phyloP scores from a whole-genome alignment of 2,329 filamentous ascomycete genomes.

The Pezicula neosporulosa region DNA sequence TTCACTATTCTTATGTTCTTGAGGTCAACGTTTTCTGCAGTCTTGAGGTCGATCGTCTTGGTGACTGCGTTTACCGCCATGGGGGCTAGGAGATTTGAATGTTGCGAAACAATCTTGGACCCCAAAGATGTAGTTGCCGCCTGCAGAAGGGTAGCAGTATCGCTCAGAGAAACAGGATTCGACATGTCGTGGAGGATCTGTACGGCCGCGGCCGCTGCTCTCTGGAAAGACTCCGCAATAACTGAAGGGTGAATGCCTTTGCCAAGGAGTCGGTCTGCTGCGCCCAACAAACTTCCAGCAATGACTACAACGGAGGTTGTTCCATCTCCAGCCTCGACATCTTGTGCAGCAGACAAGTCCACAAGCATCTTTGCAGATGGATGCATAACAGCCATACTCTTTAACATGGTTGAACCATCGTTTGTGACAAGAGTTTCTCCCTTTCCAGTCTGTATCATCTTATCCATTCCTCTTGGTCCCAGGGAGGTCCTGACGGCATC shows the following conservation, averaged over 20 bases:
- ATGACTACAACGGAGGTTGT: slow-evolving; percentile 98
- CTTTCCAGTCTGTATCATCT: slow-evolving; percentile 72
- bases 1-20: slow-evolving; percentile 97
- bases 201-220: slow-evolving; percentile 86
- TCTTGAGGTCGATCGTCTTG: slow-evolving; percentile 93
- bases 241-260: slow-evolving; percentile 98
- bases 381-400: slow-evolving; percentile 98
- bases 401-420: slow-evolving; percentile 98
- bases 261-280: slow-evolving; percentile 82
- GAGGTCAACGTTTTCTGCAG: slow-evolving; percentile 92
- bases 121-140: slow-evolving; percentile 95
- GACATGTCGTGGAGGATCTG: slow-evolving; percentile 93
- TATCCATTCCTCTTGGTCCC: slow-evolving; percentile 76
- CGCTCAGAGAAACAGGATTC: slow-evolving; percentile 82
- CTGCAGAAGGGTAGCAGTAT: slow-evolving; percentile 88
- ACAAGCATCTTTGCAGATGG: slow-evolving; percentile 99
- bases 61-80: slow-evolving; percentile 98
- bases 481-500: slow-evolving; percentile 97
- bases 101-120: slow-evolving; percentile 97
- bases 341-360: slow-evolving; percentile 92
- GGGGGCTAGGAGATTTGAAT: slow-evolving; percentile 89
- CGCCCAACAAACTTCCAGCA: slow-evolving; percentile 88
- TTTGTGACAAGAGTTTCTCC: slow-evolving; percentile 92
- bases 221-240: slow-evolving; percentile 96
- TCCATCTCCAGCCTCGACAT: slow-evolving; percentile 97